A percentile compares a stretch with the other conserved stretches of the same genome.
Conservation (phyloP, 2,329 filamentous ascomycete species). For the Arthrobotrys iridis region DNA sequence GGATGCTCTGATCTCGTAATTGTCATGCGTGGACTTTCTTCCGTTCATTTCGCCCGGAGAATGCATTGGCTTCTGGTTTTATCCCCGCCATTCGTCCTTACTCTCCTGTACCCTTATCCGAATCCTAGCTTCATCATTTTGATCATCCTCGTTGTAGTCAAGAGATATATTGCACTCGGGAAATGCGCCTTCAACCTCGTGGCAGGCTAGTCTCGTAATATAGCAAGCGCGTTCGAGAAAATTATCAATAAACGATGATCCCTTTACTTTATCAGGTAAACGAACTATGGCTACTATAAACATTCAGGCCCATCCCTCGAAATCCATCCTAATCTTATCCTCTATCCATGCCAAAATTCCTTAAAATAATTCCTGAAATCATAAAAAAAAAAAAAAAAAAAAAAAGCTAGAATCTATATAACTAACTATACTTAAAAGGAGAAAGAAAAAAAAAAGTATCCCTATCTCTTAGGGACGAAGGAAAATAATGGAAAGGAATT, state of each 20-base stretch:
- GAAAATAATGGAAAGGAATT: conserved; percentile 1
- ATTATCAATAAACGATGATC: neutral
- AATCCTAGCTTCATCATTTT: too few relatives aligned
- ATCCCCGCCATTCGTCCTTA: neutral
- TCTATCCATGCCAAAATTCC: neutral
- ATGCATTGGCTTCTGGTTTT: neutral
- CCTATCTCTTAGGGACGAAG: neutral
- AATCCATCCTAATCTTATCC: neutral
- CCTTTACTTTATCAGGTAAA: conserved; percentile 8
- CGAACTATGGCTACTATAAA: neutral
- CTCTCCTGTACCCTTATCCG: neutral
- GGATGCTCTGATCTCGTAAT: conserved; percentile 1
- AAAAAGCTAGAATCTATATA: conserved; percentile 20
- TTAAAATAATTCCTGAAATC: conserved; percentile 8
- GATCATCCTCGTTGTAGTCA: too few relatives aligned
- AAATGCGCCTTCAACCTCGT: too few relatives aligned
- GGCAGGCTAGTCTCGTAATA: too few relatives aligned
- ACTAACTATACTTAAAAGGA: neutral
- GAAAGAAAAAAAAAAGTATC: neutral
- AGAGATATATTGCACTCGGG: neutral
- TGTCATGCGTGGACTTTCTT: neutral
- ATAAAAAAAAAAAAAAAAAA: conserved; percentile 16
- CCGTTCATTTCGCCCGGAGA: neutral
- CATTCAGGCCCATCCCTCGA: neutral
- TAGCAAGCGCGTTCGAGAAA: too few relatives aligned